A percentile compares a stretch with the other conserved stretches of the same genome.
Evolutionary conservation across 306 rosid species (phyloP).

Genomic region (Canavalia gladiata): DNA sequence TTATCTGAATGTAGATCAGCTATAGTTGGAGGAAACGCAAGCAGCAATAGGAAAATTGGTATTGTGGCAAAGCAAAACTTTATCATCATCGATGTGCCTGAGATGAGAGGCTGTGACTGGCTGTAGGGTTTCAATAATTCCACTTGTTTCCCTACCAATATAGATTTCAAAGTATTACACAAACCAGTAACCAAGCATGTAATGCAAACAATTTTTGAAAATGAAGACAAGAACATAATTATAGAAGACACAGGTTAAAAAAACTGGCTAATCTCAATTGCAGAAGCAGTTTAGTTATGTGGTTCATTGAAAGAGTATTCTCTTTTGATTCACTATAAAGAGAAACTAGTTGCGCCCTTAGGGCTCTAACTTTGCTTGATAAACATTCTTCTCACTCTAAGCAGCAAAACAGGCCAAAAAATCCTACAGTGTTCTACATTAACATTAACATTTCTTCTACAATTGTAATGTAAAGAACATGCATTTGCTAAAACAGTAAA

Average conservation of each 20-base stretch:
- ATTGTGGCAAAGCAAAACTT: conserved; percentile 41
- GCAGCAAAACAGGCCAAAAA: neutral
- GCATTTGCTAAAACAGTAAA: neutral
- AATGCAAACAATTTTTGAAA: conserved; percentile 26
- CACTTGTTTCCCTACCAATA: conserved; percentile 63
- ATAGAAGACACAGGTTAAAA: neutral
- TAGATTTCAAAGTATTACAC: conserved; percentile 35
- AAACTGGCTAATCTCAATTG: neutral
- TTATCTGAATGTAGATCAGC: conserved; percentile 80
- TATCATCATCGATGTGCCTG: conserved; percentile 61
- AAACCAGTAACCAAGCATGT: conserved; percentile 35
- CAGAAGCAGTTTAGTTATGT: conserved; percentile 23
- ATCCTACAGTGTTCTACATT: neutral
- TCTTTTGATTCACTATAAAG: conserved; percentile 11
- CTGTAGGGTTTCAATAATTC: conserved; percentile 46
- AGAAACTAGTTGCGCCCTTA: neutral
- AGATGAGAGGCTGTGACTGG: conserved; percentile 32
- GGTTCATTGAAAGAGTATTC: conserved; percentile 21
- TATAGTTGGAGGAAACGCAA: conserved; percentile 45
- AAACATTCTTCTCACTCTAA: neutral
- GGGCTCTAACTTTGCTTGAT: neutral
- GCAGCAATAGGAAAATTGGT: conserved; percentile 51
- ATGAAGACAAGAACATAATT: neutral
- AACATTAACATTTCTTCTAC: too few relatives aligned
- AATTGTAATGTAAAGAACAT: neutral